Conservation (phyloP, 2,329 filamentous ascomycete genomes). For the Helminthosporium solani region DNA sequence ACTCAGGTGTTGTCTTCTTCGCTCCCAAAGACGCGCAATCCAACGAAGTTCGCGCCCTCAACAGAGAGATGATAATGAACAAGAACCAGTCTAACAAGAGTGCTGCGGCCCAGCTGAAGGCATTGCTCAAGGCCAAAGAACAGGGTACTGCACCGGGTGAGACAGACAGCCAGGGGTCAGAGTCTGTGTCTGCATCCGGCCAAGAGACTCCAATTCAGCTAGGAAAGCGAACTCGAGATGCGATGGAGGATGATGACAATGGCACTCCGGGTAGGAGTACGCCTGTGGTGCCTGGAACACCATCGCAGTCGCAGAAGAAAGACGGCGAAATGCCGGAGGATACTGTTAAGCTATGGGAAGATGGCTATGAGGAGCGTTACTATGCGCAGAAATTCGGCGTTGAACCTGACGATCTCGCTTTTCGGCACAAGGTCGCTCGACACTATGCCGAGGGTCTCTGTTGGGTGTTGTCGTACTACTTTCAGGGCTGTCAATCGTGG, state of each 20-base stretch:
- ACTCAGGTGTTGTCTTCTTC: slow-evolving; percentile 39
- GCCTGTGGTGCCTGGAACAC: slow-evolving; percentile 50
- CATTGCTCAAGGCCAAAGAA: slow-evolving; percentile 61
- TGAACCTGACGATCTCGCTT: slow-evolving; percentile 75
- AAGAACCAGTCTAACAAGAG: slow-evolving; percentile 86
- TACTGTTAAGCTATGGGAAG: slow-evolving; percentile 88
- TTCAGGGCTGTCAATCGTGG: slow-evolving; percentile 97
- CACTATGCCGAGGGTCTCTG: slow-evolving; percentile 93
- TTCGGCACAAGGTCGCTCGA: slow-evolving; percentile 82
- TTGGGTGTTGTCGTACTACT: slow-evolving; percentile 96
- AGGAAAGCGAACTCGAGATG: slow-evolving; percentile 76
- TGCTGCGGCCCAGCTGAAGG: slow-evolving; percentile 80
- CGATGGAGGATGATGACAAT: slow-evolving; percentile 63
- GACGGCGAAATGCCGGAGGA: slow-evolving; percentile 69
- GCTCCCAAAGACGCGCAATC: slow-evolving; percentile 41
- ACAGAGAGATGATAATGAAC: slow-evolving; percentile 86
- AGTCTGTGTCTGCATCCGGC: slow-evolving; percentile 29
- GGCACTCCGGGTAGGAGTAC: slow-evolving; percentile 62
- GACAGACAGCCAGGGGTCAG: slow-evolving; percentile 24
- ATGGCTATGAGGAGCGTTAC: slow-evolving; percentile 91
- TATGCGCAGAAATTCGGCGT: slow-evolving; percentile 96
- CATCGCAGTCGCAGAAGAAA: slow-evolving; percentile 44
- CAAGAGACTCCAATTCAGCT: slow-evolving; percentile 52
- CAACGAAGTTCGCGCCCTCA: slow-evolving; percentile 55
- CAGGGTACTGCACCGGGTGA: slow-evolving; percentile 29